Conservation (phyloP, 305 asterid genomes). For the Ajuga reptans region DNA sequence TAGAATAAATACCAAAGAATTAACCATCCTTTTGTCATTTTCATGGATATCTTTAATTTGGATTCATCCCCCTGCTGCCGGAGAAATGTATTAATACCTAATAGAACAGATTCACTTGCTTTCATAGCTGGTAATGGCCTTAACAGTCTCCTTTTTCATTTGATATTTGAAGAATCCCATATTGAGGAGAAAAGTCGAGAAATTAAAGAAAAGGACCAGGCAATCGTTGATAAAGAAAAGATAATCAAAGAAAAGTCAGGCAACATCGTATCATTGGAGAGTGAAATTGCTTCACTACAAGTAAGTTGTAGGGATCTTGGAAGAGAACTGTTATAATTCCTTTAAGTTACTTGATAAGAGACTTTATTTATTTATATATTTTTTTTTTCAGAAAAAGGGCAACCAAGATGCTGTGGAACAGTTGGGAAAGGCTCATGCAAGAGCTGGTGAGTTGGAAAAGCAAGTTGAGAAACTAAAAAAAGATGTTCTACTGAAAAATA, state of each 20-base stretch:
- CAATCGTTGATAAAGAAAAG: conserved; percentile 57
- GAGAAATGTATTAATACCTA: background rate
- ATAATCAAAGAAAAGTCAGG: conserved; percentile 51
- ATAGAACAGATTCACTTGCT: background rate
- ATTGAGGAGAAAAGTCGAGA: conserved; percentile 57
- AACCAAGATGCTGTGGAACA: conserved; percentile 48
- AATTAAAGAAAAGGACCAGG: conserved; percentile 52
- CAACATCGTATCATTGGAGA: conserved; percentile 48
- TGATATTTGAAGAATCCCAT: conserved; percentile 39
- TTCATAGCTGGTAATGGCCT: background rate
- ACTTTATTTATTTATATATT: background rate
- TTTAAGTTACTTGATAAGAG: background rate
- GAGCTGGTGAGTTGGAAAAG: conserved; percentile 45
- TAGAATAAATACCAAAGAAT: background rate
- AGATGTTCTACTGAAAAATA: conserved; percentile 39
- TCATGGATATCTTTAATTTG: background rate
- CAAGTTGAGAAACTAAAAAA: conserved; percentile 48
- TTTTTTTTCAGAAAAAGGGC: conserved; percentile 33
- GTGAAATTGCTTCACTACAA: conserved; percentile 55
- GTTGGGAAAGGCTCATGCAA: conserved; percentile 63
- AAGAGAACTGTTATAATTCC: background rate
- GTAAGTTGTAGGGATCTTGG: conserved; percentile 38
- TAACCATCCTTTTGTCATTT: too few species aligned
- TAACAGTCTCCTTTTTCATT: conserved; percentile 15
- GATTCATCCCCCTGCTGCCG: background rate